Conservation (phyloP, 495 filamentous ascomycete genomes). For the Hypoxylon fragiforme region DNA sequence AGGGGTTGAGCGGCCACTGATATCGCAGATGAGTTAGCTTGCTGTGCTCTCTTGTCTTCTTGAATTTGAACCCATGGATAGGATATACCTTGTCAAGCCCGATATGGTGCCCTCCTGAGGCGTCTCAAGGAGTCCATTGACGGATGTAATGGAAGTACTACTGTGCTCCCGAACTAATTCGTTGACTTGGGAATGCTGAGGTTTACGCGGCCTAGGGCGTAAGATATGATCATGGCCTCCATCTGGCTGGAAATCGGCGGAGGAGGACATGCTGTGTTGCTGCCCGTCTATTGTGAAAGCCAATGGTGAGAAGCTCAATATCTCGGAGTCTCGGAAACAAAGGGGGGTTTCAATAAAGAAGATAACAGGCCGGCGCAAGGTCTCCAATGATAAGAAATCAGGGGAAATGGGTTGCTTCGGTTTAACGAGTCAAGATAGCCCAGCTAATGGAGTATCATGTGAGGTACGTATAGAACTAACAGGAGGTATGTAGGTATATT, state of each 20-base stretch:
- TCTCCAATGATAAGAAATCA: conserved; percentile 16
- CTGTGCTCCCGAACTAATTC: conserved; percentile 39
- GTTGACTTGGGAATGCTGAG: conserved; percentile 46
- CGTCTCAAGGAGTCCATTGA: conserved; percentile 38
- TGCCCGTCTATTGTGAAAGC: neutral
- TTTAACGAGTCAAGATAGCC: conserved; percentile 14
- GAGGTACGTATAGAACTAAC: neutral
- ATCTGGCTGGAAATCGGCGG: conserved; percentile 30
- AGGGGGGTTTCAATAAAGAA: conserved; percentile 2
- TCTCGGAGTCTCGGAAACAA: neutral
- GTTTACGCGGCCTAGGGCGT: conserved; percentile 49
- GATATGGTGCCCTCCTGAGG: conserved; percentile 38
- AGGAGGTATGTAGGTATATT: neutral
- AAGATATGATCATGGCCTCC: conserved; percentile 41
- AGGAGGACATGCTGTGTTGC: conserved; percentile 29
- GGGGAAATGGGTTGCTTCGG: neutral
- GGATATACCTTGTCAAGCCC: conserved; percentile 45
- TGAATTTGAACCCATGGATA: neutral
- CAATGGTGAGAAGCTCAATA: neutral
- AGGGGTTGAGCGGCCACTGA: conserved; percentile 85
- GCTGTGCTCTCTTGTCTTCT: neutral
- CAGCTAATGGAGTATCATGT: too few relatives aligned
- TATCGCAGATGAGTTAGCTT: conserved; percentile 11
- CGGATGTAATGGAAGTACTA: conserved; percentile 25
- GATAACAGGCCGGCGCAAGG: conserved; percentile 11